Percentiles rank a stretch among this genome's conserved stretches.
Evolutionary conservation across 495 filamentous ascomycete genomes (phyloP).

Genomic region (Tuber umbilicatum): DNA sequence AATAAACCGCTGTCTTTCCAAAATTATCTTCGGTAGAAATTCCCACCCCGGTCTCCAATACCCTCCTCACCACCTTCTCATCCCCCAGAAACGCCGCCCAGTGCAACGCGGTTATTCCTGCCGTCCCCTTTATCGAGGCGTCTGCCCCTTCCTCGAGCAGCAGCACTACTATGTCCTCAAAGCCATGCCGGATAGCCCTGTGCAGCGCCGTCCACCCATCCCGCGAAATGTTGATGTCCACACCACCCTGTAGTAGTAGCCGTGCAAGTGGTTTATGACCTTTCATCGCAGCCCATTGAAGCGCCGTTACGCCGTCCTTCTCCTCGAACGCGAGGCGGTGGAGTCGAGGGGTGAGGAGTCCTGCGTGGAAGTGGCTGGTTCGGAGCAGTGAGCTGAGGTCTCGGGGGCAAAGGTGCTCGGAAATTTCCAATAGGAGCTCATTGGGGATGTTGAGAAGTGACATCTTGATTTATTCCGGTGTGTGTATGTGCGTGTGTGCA

Average conservation of each 20-base stretch:
- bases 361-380: not conserved
- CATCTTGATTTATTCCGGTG: not conserved
- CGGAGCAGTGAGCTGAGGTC: not conserved
- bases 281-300: not conserved
- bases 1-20: conserved; percentile 5
- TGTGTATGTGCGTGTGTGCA: not conserved
- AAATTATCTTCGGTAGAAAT: conserved; percentile 13
- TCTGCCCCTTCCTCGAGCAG: not conserved
- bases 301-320: not conserved
- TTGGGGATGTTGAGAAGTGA: not conserved
- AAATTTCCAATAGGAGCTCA: not conserved
- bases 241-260: not conserved
- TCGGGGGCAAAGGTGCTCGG: not conserved
- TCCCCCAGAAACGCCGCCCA: conserved; percentile 14
- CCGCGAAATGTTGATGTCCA: not conserved
- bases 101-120: conserved; percentile 9
- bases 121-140: not conserved
- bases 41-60: conserved; percentile 19
- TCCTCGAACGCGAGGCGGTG: not conserved
- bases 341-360: not conserved
- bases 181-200: not conserved
- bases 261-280: not conserved
- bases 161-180: not conserved
- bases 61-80: conserved; percentile 1
- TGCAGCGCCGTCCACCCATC: not conserved